Evolutionary conservation across 176 grass and related monocot species (phyloP).

Genomic region (Triticum monococcum): DNA sequence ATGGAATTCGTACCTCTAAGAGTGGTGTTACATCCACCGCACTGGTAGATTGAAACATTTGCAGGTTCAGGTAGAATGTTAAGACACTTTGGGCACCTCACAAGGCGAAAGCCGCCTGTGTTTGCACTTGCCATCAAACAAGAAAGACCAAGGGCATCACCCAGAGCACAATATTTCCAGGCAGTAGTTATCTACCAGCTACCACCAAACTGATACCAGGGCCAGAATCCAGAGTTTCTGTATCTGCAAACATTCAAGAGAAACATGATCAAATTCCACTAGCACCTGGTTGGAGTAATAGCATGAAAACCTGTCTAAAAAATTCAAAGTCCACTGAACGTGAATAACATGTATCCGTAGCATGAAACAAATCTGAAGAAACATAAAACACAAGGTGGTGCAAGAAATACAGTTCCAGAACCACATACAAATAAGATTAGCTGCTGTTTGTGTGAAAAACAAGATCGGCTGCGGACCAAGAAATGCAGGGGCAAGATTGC

Average conservation of each 20-base stretch:
- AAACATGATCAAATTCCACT: neutral
- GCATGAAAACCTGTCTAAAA: neutral
- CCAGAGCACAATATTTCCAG: conserved; percentile 11
- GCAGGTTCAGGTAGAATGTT: conserved; percentile 67
- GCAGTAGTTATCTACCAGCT: neutral
- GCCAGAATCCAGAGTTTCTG: neutral
- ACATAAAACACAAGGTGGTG: neutral
- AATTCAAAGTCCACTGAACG: neutral
- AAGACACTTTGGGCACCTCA: conserved; percentile 81
- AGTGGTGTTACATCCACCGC: conserved; percentile 61
- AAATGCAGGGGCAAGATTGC: neutral
- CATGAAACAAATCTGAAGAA: neutral
- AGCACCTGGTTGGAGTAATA: neutral
- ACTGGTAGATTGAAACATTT: conserved; percentile 57
- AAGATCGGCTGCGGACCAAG: neutral
- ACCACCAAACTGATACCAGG: neutral
- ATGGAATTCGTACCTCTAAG: conserved; percentile 74
- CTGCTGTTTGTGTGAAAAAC: neutral
- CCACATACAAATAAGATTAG: neutral
- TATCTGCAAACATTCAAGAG: conserved; percentile 6
- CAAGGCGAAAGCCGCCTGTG: conserved; percentile 44
- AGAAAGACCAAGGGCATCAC: conserved; percentile 34
- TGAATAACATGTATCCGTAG: neutral
- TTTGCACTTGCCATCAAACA: conserved; percentile 42
- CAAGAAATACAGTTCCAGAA: neutral